phyloP scores from a whole-genome alignment of 306 rosid species.

The Spatholobus suberectus region DNA sequence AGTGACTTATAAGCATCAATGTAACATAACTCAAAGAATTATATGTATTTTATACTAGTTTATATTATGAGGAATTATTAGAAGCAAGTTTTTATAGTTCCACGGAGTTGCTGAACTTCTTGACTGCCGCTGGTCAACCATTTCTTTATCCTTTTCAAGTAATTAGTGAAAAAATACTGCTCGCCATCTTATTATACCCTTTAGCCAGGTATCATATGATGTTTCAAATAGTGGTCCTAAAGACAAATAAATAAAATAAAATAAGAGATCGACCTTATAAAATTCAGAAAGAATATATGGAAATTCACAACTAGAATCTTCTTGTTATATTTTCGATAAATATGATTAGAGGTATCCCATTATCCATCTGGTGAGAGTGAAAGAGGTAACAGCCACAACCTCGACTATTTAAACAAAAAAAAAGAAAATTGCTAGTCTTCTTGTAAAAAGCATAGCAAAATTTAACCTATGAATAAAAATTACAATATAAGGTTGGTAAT shows the following conservation, averaged over 20 bases:
- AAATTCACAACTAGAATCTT: constrained; percentile 26
- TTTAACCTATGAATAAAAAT: too few relatives aligned
- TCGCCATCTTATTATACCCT: not conserved
- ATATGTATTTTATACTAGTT: not conserved
- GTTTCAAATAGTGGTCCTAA: not conserved
- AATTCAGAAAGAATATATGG: not conserved
- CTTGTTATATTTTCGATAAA: not conserved
- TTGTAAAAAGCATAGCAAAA: not conserved
- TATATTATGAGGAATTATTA: not conserved
- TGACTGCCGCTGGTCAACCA: not conserved
- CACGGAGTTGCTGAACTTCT: not conserved
- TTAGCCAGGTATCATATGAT: not conserved
- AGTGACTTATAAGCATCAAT: too few relatives aligned
- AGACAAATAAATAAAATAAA: not conserved
- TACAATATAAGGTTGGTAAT: too few relatives aligned
- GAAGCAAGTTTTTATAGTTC: not conserved
- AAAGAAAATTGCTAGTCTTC: not conserved
- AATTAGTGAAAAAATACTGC: not conserved
- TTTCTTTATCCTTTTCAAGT: not conserved
- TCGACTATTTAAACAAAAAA: not conserved
- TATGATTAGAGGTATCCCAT: not conserved
- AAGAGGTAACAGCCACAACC: not conserved
- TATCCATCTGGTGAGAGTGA: not conserved
- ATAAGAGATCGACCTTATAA: not conserved
- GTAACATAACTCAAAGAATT: not conserved